Evolutionary conservation across 176 grass and related monocot species (phyloP), one percentile per base, ranked within the genome.

Genomic region (Cymbopogon citratus): DNA sequence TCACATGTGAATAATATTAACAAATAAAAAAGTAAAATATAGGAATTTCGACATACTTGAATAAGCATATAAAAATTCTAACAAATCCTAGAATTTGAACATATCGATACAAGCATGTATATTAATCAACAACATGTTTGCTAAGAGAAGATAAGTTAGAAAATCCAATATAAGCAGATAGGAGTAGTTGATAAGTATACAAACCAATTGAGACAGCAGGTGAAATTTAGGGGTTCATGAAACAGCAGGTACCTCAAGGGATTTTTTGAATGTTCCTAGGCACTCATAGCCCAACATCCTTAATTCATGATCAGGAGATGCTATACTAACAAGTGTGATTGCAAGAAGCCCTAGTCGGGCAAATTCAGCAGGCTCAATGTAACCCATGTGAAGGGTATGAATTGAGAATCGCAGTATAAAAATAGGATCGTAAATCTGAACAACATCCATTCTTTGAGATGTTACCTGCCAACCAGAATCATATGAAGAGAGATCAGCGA

Each of bases 211-310:
- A 84, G 51, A 75, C 12, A 67, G 66, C 3, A 62, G 39, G 66
- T 28, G 23, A 81, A 67, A 69, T 67, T 29, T 86, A 16, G 51
- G 79, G 18, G 66, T 84, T 71, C 52, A 66, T 59, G 40, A 88
- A 83, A 66, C 52, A 83, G 59, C 14, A 67, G 62, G 63, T 94
- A 97, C 95, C 95, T 97, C 90, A 9, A 97, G 81, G 67, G 74
- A 87, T 41, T 81, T 82, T 80, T 92, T 97, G 71, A 94, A 92
- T 85, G 64, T 87, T 61, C 81, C 83, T 80, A 97, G 88, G 79
- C 86, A 88, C 80, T 91, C 92, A 63, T 97, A 97, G 61, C 88
- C 95, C 84, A 97, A 73, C 75, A 89, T 97, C 63, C 95, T 85
- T 65, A 92, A 82, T 45, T 89, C 92, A 81, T 87, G 80, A 90